Evolutionary conservation across 345 rosid species (phyloP).

Genomic region (Citrus hindsii): DNA sequence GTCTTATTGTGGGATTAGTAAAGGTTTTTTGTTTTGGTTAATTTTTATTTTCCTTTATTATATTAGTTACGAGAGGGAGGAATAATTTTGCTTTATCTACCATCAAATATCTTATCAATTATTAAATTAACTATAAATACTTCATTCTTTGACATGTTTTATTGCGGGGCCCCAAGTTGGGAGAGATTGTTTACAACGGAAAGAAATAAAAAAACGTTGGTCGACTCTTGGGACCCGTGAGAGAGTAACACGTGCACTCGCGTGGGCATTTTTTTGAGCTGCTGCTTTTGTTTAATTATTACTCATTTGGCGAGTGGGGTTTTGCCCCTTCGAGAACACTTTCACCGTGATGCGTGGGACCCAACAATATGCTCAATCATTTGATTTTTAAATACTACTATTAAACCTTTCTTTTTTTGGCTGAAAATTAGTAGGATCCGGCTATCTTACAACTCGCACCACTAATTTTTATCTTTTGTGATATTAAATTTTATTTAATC

Average conservation of each 20-base stretch:
- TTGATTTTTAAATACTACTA: no score
- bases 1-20: slow-evolving; percentile 19
- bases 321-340: background rate
- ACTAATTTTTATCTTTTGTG: no score
- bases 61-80: background rate
- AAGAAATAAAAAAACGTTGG: background rate
- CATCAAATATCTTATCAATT: background rate
- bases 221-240: background rate
- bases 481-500: no score
- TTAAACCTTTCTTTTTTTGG: no score
- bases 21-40: background rate
- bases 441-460: no score
- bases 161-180: background rate
- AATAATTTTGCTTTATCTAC: background rate
- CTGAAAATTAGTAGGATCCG: no score
- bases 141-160: background rate
- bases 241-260: background rate
- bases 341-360: background rate
- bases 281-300: background rate
- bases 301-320: background rate
- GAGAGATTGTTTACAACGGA: background rate
- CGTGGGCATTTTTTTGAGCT: background rate
- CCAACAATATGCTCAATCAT: no score
- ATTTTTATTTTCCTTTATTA: background rate
- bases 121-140: background rate